These are phyloP conservation scores for Hypoxylon sp. DNA, from an alignment of 2,329 filamentous ascomycete species.

Conservation along the genomic window DNA sequence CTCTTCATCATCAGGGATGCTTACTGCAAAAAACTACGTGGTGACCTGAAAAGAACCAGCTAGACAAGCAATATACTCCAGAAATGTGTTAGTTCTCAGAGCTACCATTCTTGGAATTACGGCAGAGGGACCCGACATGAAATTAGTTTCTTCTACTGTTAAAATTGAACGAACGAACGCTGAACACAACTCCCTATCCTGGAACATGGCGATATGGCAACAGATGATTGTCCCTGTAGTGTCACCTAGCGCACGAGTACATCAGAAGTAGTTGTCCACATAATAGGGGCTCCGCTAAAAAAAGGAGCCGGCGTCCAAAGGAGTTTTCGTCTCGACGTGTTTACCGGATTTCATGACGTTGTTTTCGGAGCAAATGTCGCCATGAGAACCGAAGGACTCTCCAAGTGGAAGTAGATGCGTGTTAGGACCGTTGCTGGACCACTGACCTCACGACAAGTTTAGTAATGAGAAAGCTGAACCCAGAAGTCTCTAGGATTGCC, in stretches of 20 bases:
- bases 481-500: too few species aligned
- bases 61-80: constrained; percentile 10
- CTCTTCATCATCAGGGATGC: constrained; percentile 8
- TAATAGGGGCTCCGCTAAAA: constrained; percentile 36
- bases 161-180: constrained; percentile 25
- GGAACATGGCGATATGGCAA: constrained; percentile 24
- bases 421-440: constrained; percentile 21
- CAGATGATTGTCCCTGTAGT: constrained; percentile 37
- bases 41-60: constrained; percentile 9
- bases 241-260: constrained; percentile 29
- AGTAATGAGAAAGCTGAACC: constrained; percentile 38
- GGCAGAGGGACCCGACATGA: constrained; percentile 29
- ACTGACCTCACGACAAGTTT: constrained; percentile 34
- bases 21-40: constrained; percentile 12
- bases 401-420: constrained; percentile 21
- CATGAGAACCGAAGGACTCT: constrained; percentile 28
- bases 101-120: constrained; percentile 27
- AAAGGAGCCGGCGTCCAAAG: constrained; percentile 22
- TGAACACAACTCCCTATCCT: constrained; percentile 35
- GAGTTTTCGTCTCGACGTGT: constrained; percentile 28
- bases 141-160: constrained; percentile 16
- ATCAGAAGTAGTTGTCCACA: constrained; percentile 14
- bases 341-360: constrained; percentile 36
- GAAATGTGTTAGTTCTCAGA: constrained; percentile 4
- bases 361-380: constrained; percentile 35